Base-by-base conservation (phyloP, 306 rosid species). In the Quercus alba region DNA sequence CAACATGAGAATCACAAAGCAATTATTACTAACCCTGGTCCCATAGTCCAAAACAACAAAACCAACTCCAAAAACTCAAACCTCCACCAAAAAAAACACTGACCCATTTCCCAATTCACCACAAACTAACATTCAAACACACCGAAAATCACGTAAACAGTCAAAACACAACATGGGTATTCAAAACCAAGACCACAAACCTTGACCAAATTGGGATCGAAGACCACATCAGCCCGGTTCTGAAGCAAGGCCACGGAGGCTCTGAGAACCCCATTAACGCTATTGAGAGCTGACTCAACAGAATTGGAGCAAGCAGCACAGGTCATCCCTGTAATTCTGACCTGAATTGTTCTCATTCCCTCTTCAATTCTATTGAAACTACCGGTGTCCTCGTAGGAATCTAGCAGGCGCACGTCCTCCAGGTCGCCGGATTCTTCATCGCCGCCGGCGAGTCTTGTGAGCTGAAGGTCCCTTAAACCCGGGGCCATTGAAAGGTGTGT, bases 261-360 rank as follows among this genome's bases (percentile, higher is more conserved):
- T 23, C 59, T 79, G 55, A 85, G 19, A 21, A 95, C 94, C 66
- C 99, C 99, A 70, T 83, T 78, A 62, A 95, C 74, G 73, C 85
- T 69, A 44, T 26, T 80, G 0, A 95, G 87, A 90, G 99, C 99
- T 26, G 88, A 83, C 80, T 95, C 98, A 0, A 95, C 94, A 23
- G 99, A 93, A 81, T 86, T 93, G 28, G 99, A 95, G 87, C 99
- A 95, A 17, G 99, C 99, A 52, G 98, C 88, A 64, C 99, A 95
- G 63, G 99, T 95, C 99, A 95, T 95, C 9, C 99, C 99, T 17
- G 93, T 41, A 66, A 95, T 87, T 13, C 91, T 73, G 52, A 95
- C 91, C 82, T 91, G 98, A 84, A 93, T 76, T 84, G 87, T 85
- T 88, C 77, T 84, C 83, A 74, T 80, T 33, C 84, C 87, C 21